Evolutionary conservation across 1,139 yeast species (phyloP).

Genomic region (Protomyces inouyei): DNA sequence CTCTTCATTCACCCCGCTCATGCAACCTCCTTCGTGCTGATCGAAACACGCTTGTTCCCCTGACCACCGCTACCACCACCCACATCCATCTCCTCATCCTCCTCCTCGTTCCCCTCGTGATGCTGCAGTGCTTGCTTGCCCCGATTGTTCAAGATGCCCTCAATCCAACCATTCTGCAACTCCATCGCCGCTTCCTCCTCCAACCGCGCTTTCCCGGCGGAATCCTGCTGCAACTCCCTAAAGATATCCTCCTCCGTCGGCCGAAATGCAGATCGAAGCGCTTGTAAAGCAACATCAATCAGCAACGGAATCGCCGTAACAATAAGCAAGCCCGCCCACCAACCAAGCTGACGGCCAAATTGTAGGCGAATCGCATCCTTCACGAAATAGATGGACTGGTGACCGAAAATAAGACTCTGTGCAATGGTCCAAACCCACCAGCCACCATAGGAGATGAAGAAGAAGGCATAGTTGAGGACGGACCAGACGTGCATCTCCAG

Average conservation of each 20-base stretch:
- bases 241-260: conserved; percentile 78
- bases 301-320: conserved; percentile 52
- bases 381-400: conserved; percentile 65
- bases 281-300: conserved; percentile 61
- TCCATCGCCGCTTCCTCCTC: conserved; percentile 71
- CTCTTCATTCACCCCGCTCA: not conserved
- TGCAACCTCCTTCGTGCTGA: not conserved
- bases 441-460: conserved; percentile 73
- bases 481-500: conserved; percentile 81
- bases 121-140: not conserved
- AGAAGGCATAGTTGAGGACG: conserved; percentile 64
- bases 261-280: conserved; percentile 51
- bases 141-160: conserved; percentile 7
- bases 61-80: not conserved
- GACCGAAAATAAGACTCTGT: conserved; percentile 62
- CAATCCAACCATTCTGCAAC: conserved; percentile 69
- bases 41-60: not conserved
- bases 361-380: conserved; percentile 58
- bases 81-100: not conserved
- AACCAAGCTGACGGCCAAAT: conserved; percentile 73
- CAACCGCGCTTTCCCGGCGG: conserved; percentile 59
- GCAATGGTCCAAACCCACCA: conserved; percentile 83
- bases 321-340: conserved; percentile 74
- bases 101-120: not conserved
- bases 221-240: conserved; percentile 68